These are phyloP conservation scores for Gossypium gossypioides DNA, from an alignment of 441 rosid genomes.

Conservation along the genomic window DNA sequence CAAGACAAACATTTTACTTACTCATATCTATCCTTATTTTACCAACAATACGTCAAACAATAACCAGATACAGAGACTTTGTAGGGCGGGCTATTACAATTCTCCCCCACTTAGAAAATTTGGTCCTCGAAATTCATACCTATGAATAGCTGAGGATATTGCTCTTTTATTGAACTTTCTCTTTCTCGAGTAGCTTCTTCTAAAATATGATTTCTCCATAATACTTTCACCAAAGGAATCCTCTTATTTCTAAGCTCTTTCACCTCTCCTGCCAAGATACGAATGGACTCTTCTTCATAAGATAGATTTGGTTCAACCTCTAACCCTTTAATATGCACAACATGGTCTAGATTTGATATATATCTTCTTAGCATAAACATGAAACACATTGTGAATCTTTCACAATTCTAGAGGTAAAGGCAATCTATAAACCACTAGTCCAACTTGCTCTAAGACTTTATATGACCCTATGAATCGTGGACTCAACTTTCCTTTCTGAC, in stretches of 20 bases:
- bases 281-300: neutral
- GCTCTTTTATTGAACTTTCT: neutral
- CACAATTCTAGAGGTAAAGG: neutral
- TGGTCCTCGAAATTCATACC: too few relatives aligned
- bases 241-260: neutral
- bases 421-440: neutral
- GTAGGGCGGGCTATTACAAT: neutral
- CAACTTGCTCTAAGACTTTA: neutral
- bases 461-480: neutral
- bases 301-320: neutral
- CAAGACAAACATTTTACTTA: neutral
- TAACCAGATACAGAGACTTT: neutral
- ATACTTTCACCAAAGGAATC: neutral
- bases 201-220: neutral
- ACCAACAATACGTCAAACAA: neutral
- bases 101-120: too few relatives aligned
- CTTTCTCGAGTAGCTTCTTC: neutral
- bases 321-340: too few relatives aligned
- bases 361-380: neutral
- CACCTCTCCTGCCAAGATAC: neutral
- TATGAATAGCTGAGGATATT: too few relatives aligned
- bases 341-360: neutral
- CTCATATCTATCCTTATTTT: neutral
- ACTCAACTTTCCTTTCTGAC: neutral
- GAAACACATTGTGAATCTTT: neutral